phyloP scores from a whole-genome alignment of 1,284 basidiomycete species.

The Apiotrichum siamense region DNA sequence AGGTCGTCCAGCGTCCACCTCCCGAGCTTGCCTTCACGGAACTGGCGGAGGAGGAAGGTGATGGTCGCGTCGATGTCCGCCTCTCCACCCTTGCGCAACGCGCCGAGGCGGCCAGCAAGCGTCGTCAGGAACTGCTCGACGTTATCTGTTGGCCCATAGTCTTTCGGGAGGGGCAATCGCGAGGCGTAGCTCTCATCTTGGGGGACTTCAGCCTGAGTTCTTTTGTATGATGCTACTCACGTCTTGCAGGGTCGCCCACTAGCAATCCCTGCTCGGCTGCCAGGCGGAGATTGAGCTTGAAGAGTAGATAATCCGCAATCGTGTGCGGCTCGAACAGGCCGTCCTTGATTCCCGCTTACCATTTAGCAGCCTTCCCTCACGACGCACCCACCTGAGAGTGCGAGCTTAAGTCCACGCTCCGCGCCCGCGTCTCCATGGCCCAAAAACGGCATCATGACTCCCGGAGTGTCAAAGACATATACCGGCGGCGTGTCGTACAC shows the following conservation, averaged over 20 bases:
- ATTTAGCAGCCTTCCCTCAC: background rate
- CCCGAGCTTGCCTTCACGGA: constrained; percentile 62
- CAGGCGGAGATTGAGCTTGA: constrained; percentile 68
- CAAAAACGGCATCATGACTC: constrained; percentile 95
- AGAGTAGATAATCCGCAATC: constrained; percentile 81
- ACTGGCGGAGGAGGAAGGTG: constrained; percentile 74
- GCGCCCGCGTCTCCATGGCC: constrained; percentile 75
- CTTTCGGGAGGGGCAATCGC: constrained; percentile 52
- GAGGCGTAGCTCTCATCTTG: constrained; percentile 55
- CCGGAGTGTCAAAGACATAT: constrained; percentile 93
- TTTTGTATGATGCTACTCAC: constrained; percentile 49
- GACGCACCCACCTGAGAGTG: constrained; percentile 68
- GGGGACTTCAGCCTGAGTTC: background rate
- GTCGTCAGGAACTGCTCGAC: constrained; percentile 60
- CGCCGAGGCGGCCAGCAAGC: constrained; percentile 70
- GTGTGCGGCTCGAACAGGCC: constrained; percentile 79
- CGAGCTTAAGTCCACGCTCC: constrained; percentile 87
- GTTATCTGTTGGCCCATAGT: constrained; percentile 53
- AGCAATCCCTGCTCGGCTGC: constrained; percentile 17
- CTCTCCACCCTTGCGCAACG: constrained; percentile 68
- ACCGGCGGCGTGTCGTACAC: constrained; percentile 71
- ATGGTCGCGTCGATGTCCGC: constrained; percentile 65
- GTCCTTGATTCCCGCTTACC: constrained; percentile 85
- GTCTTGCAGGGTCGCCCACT: constrained; percentile 19
- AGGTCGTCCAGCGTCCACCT: constrained; percentile 51